These are phyloP conservation scores for Lentinus brumalis DNA, from an alignment of 768 basidiomycete species.

Conservation along the genomic window DNA sequence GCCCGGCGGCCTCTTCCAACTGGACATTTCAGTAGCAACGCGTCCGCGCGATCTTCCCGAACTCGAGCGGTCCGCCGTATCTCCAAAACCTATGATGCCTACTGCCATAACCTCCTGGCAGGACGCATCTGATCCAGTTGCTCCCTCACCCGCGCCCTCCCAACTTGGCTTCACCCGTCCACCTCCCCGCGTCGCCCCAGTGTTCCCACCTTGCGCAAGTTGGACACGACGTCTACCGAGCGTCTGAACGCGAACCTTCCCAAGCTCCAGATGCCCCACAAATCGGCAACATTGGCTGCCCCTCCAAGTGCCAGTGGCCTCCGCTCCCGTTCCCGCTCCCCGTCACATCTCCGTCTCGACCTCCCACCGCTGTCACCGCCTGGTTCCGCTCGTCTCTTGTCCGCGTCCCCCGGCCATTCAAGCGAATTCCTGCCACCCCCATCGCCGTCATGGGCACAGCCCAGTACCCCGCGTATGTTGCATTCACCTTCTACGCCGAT, in stretches of 20 bases:
- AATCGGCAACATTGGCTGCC: slow-evolving; percentile 59
- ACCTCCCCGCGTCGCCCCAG: slow-evolving; percentile 62
- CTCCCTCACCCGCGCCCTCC: slow-evolving; percentile 70
- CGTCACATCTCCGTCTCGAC: slow-evolving; percentile 60
- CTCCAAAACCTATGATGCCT: slow-evolving; percentile 63
- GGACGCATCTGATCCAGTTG: slow-evolving; percentile 41
- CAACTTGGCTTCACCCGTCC: slow-evolving; percentile 54
- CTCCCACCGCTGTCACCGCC: slow-evolving; percentile 57
- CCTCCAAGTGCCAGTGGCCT: slow-evolving; percentile 19
- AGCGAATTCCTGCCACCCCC: slow-evolving; percentile 33
- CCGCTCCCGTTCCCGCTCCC: slow-evolving; percentile 44
- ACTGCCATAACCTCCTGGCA: slow-evolving; percentile 40
- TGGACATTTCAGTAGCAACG: slow-evolving; percentile 58
- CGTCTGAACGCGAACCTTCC: slow-evolving; percentile 50
- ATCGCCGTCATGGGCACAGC: slow-evolving; percentile 29
- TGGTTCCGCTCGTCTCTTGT: slow-evolving; percentile 47
- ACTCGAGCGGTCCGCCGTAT: slow-evolving; percentile 51
- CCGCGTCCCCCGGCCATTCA: slow-evolving; percentile 29
- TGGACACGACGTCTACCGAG: slow-evolving; percentile 63
- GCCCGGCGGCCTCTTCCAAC: slow-evolving; percentile 58
- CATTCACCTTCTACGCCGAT: slow-evolving; percentile 37
- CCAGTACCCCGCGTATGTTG: slow-evolving; percentile 42
- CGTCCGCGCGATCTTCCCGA: slow-evolving; percentile 56
- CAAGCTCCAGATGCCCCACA: slow-evolving; percentile 59
- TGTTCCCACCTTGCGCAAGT: slow-evolving; percentile 58